Evolutionary conservation across 2,329 filamentous ascomycete genomes (phyloP), one percentile per base, ranked within the genome.

Genomic region (Chrysoporthe puriensis): DNA sequence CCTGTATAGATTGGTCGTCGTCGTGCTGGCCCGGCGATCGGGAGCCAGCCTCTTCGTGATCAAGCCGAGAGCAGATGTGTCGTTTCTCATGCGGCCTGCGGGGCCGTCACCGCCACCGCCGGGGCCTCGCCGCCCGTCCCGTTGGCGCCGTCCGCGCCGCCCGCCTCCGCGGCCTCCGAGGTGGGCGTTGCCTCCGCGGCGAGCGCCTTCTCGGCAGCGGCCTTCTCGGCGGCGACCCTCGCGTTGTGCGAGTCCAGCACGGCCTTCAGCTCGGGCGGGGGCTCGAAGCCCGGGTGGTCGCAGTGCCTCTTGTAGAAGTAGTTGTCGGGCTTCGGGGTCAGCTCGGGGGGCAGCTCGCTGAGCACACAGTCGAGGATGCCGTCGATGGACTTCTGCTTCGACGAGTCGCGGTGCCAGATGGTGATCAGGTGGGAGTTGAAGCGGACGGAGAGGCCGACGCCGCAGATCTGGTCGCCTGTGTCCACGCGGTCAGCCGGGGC

Each of bases 291-390:
- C 66, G 90, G 89, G 79, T 97, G 94, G 77, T 97, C 93, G 56
- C 89, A 88, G 81, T 98, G 95, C 79, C 90, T 92, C 83, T 96
- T 96, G 83, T 97, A 97, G 78, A 89, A 90, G 81, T 92, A 94
- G 77, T 87, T 88, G 69, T 90, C 87, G 59, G 86, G 75, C 81
- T 91, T 91, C 50, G 93, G 93, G 68, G 84, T 84, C 72, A 97
- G 81, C 76, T 96, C 91, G 1, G 85, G 81, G 6, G 90, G 90
- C 42, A 97, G 82, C 72, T 92, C 88, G 63, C 90, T 86, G 60
- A 97, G 82, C 63, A 97, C 89, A 60, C 88, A 90, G 70, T 87
- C 82, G 61, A 94, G 84, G 69, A 97, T 85, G 71, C 84, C 87
- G 76, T 95, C 89, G 73, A 96, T 87, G 6, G 93, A 96, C 73